Base-by-base conservation (phyloP, 78 protist genomes). In the Protostelium mycophagum region DNA sequence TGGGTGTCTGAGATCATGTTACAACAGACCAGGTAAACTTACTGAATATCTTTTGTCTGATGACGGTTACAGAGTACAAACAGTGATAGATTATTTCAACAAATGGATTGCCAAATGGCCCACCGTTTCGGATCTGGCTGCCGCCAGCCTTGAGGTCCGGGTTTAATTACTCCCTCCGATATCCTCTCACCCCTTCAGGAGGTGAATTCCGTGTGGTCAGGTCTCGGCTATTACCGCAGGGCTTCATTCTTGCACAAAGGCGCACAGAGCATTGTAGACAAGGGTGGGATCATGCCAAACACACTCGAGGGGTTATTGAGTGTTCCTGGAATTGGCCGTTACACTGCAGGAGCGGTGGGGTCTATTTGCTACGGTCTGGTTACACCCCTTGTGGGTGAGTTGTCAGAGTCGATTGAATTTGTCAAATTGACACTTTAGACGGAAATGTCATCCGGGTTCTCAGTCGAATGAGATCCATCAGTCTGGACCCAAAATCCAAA, bases 21-120 rank as follows among this genome's bases (percentile, higher is more conserved):
- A 0, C 98, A 97, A 88, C 98, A 97, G 73, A 96, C 98, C n/a
- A 35, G n/a, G n/a, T n/a, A n/a, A n/a, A n/a, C n/a, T n/a, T n/a
- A n/a, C n/a, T n/a, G n/a, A n/a, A n/a, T n/a, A n/a, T n/a, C n/a
- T n/a, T n/a, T n/a, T n/a, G n/a, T n/a, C n/a, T n/a, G n/a, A n/a
- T n/a, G n/a, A n/a, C n/a, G n/a, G n/a, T n/a, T n/a, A n/a, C n/a
- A n/a, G 84, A 85, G 91, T 91, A 0, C 28, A n/a, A 0, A 89
- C 91, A 0, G 98, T 96, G 0, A 87, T 94, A 0, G 92, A 34
- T 23, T 96, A 96, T 87, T 94, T 37, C 86, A 85, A 86, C 28
- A 28, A 38, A 38, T 94, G 95, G 97, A 92, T 93, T 31, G 84
- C 28, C 0, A 88, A 88, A n/a, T 97, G 93, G 90, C 98, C 98